A percentile compares a stretch with the other conserved stretches of the same genome.
These are phyloP conservation scores for Fusarium multiceps DNA, from an alignment of 2,329 filamentous ascomycete genomes.

Conservation along the genomic window DNA sequence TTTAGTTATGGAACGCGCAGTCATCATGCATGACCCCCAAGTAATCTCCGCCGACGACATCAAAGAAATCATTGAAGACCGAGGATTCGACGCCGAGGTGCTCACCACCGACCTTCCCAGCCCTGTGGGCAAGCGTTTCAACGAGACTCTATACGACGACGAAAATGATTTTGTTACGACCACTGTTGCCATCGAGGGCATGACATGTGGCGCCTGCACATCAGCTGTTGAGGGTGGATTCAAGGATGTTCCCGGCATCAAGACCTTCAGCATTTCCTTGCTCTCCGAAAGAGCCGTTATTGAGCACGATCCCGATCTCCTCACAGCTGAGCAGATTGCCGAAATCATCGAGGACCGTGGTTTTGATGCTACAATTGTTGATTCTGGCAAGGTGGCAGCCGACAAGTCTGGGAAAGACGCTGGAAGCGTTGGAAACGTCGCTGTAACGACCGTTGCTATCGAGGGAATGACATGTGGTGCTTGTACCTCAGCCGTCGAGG, in stretches of 20 bases:
- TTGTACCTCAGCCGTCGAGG: conserved; percentile 91
- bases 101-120: conserved; percentile 81
- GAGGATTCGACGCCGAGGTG: conserved; percentile 91
- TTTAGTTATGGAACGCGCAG: conserved; percentile 94
- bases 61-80: conserved; percentile 87
- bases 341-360: conserved; percentile 77
- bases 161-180: conserved; percentile 69
- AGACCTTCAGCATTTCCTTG: conserved; percentile 82
- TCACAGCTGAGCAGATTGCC: conserved; percentile 65
- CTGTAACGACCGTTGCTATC: conserved; percentile 86
- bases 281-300: conserved; percentile 88
- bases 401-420: conserved; percentile 36
- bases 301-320: conserved; percentile 74
- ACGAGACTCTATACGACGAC: conserved; percentile 52
- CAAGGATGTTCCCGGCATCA: conserved; percentile 77
- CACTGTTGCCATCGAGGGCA: conserved; percentile 82
- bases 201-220: conserved; percentile 92
- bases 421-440: conserved; percentile 56
- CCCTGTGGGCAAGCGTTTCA: conserved; percentile 56
- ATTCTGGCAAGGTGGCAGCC: conserved; percentile 66
- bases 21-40: conserved; percentile 86
- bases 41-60: conserved; percentile 80
- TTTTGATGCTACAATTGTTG: conserved; percentile 82
- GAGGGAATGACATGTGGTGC: conserved; percentile 98
- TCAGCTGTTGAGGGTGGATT: conserved; percentile 86